Conservation (phyloP, 257 asterid species). For the Solanum virginianum region DNA sequence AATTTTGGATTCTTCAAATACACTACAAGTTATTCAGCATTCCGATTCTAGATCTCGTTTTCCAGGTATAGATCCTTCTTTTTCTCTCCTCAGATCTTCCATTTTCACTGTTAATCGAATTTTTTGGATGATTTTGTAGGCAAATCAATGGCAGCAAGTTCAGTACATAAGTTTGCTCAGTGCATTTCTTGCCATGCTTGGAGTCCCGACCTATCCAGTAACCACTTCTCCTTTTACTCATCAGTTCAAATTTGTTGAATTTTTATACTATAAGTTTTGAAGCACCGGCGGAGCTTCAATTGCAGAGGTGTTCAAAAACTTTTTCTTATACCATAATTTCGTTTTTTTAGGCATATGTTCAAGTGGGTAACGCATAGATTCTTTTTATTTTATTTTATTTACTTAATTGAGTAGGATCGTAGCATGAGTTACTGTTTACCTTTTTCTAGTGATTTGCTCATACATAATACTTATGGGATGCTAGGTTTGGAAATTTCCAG, state of each 20-base stretch:
- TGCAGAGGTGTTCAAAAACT: background rate
- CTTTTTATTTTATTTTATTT: background rate
- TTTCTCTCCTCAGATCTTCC: background rate
- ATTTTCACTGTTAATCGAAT: background rate
- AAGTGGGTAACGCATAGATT: background rate
- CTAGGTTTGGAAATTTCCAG: background rate
- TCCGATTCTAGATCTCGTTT: background rate
- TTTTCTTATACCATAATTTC: background rate
- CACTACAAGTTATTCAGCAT: background rate
- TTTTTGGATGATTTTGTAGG: background rate
- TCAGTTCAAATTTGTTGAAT: background rate
- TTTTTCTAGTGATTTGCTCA: background rate
- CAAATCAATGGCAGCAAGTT: conserved; percentile 62
- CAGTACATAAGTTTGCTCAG: conserved; percentile 77
- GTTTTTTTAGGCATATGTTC: background rate
- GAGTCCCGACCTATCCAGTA: conserved; percentile 93
- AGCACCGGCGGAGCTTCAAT: background rate
- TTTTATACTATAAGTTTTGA: background rate
- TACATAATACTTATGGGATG: background rate
- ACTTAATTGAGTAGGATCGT: background rate
- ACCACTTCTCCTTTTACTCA: background rate
- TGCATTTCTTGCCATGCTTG: conserved; percentile 91
- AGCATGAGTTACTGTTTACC: background rate
- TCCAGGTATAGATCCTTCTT: conserved; percentile 3
- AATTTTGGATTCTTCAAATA: background rate